Base-by-base conservation (phyloP, 108 stramenopile genomes). In the Fragilaria crotonensis region DNA sequence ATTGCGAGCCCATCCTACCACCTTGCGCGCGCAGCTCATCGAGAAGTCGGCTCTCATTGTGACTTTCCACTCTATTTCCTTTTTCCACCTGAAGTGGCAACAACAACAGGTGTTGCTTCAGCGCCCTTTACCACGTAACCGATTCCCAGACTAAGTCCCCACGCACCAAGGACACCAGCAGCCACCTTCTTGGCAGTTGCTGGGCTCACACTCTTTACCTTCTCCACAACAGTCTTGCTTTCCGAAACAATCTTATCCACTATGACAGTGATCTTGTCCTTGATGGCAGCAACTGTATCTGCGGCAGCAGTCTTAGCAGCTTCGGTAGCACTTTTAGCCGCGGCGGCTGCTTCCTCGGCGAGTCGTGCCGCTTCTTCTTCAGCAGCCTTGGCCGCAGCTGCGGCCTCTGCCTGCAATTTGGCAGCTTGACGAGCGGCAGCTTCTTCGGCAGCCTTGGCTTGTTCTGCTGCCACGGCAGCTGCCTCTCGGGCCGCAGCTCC, bases 61-160 rank as follows among this genome's bases (percentile, higher is more conserved):
- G n/a, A n/a, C n/a, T n/a, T n/a, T n/a, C n/a, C n/a, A n/a, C n/a
- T n/a, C n/a, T n/a, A n/a, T n/a, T n/a, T n/a, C n/a, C n/a, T n/a
- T n/a, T n/a, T n/a, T n/a, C n/a, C n/a, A n/a, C n/a, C n/a, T n/a
- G n/a, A n/a, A n/a, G n/a, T n/a, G n/a, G n/a, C n/a, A n/a, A n/a
- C n/a, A n/a, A n/a, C n/a, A n/a, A n/a, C n/a, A n/a, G n/a, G n/a
- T n/a, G 14, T 14, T 7, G 36, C 36, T 11, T 41, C 14, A 41
- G 11, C 36, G 7, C 36, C 36, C 36, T 41, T 41, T 7, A 14
- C 14, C 14, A 14, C 36, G 14, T 41, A 80, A 23, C 75, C 79
- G 20, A 72, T 69, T 19, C 79, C 79, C 45, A 68, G 64, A 63
- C 69, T 65, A 59, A 76, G 64, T 27, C 79, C 79, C 79, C 79